phyloP scores from a whole-genome alignment of 306 rosid species.

The Herpetospermum pedunculosum region DNA sequence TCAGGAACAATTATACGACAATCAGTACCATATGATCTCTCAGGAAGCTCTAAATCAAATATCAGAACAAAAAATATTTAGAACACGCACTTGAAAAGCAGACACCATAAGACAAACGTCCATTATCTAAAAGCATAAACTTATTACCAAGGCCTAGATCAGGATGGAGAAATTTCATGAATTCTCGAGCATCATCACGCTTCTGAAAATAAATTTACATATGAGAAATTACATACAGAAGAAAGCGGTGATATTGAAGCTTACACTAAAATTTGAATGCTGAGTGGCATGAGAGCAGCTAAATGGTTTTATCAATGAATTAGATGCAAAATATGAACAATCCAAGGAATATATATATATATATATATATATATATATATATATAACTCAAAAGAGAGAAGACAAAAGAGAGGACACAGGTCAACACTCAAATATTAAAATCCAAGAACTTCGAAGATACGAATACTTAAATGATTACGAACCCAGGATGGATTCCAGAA shows the following conservation, averaged over 20 bases:
- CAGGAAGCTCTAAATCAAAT: constrained; percentile 74
- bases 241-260: neutral
- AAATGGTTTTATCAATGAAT: neutral
- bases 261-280: neutral
- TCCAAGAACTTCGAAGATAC: neutral
- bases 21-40: constrained; percentile 93
- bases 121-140: neutral
- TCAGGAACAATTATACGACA: constrained; percentile 87
- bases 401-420: neutral
- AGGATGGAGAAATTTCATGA: constrained; percentile 96
- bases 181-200: constrained; percentile 93
- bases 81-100: neutral
- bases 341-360: neutral
- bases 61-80: neutral
- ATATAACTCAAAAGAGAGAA: neutral
- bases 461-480: neutral
- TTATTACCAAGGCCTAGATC: constrained; percentile 91
- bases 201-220: constrained; percentile 33
- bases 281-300: neutral
- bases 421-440: neutral
- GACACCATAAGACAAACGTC: neutral
- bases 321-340: neutral
- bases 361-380: neutral
- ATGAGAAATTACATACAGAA: neutral
- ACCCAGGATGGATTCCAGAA: neutral